These are phyloP conservation scores for Colletotrichum theobromicola DNA, from an alignment of 2,329 filamentous ascomycete genomes.

Conservation along the genomic window DNA sequence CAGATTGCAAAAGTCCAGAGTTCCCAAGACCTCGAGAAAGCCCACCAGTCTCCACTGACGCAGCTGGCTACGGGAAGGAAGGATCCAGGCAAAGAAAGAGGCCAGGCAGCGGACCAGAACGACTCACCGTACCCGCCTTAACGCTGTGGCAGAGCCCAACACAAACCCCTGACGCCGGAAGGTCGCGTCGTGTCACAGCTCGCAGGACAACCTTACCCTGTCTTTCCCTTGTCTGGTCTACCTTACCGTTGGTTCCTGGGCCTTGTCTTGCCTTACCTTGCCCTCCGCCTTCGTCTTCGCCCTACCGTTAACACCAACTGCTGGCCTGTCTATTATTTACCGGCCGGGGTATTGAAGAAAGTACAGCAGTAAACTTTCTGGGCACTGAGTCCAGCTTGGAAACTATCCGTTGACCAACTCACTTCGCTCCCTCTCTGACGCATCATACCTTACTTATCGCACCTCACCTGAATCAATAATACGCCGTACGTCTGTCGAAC, in stretches of 20 bases:
- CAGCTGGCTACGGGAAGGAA: background rate
- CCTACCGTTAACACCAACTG: conserved; percentile 1
- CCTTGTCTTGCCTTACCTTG: background rate
- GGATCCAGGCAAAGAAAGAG: background rate
- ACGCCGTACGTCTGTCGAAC: conserved; percentile 1
- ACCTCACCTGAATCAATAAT: background rate
- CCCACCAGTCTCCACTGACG: background rate
- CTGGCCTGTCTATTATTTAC: background rate
- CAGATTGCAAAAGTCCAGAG: background rate
- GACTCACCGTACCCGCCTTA: conserved; percentile 3
- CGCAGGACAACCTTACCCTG: background rate
- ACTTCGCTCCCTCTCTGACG: background rate
- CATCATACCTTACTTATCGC: background rate
- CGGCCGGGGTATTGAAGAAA: background rate
- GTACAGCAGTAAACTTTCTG: conserved; percentile 12
- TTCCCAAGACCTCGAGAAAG: background rate
- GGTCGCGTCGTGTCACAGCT: conserved; percentile 16
- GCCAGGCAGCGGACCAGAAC: background rate
- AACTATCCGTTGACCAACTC: background rate
- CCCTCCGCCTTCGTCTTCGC: background rate
- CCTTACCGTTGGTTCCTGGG: background rate
- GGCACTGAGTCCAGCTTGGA: background rate
- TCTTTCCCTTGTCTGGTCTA: background rate
- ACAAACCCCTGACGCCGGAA: conserved; percentile 19
- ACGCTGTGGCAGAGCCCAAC: conserved; percentile 6